phyloP scores from a whole-genome alignment of 768 basidiomycete species.

The Termitomyces sp. region DNA sequence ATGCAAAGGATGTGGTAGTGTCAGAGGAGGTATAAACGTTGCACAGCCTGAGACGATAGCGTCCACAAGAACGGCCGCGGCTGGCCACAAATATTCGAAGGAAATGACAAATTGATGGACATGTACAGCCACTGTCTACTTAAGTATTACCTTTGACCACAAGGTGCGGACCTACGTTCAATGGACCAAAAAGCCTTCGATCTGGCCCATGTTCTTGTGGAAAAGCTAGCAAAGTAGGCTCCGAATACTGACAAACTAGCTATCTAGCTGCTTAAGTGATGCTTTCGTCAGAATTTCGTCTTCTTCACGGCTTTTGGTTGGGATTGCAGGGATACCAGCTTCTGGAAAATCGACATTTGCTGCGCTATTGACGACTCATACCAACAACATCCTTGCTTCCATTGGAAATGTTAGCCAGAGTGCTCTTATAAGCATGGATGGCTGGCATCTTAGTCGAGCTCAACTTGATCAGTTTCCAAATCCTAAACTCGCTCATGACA shows the following conservation, averaged over 20 bases:
- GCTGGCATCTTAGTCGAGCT: constrained; percentile 84
- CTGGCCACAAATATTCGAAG: too few species aligned
- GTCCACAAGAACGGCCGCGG: constrained; percentile 1
- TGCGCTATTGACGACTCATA: constrained; percentile 41
- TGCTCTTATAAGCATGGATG: constrained; percentile 78
- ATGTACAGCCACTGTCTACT: neutral
- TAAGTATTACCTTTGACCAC: neutral
- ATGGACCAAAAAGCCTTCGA: constrained; percentile 37
- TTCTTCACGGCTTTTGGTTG: constrained; percentile 55
- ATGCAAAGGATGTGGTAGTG: neutral
- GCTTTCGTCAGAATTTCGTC: constrained; percentile 23
- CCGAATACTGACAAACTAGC: constrained; percentile 1
- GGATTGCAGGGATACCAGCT: constrained; percentile 75
- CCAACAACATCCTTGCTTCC: constrained; percentile 38
- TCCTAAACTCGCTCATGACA: constrained; percentile 69
- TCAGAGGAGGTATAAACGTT: neutral
- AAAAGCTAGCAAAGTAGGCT: constrained; percentile 32
- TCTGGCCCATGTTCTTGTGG: constrained; percentile 31
- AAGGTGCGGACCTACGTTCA: neutral
- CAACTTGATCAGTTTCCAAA: constrained; percentile 75
- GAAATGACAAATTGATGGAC: neutral
- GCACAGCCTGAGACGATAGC: constrained; percentile 3
- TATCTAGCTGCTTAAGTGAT: neutral
- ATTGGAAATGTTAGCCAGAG: constrained; percentile 13
- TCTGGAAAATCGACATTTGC: constrained; percentile 84